Evolutionary conservation across 202 grass and related monocot genomes (phyloP).

Genomic region (Carex sylvatica): DNA sequence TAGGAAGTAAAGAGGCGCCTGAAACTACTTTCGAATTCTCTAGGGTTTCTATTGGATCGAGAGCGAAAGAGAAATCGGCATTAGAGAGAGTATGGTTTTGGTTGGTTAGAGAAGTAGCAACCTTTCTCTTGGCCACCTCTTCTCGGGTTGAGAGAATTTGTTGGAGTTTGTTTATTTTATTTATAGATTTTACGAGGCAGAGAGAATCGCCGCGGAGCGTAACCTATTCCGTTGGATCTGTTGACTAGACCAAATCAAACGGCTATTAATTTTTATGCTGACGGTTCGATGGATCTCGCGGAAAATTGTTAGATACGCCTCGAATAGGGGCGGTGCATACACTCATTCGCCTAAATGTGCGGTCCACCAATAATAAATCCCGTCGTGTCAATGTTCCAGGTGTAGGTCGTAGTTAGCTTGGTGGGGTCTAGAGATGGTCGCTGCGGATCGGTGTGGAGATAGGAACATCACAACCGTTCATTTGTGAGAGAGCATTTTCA

Average conservation of each 20-base stretch:
- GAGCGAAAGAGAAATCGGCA: constrained; percentile 9
- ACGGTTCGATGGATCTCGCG: background rate
- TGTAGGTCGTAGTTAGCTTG: background rate
- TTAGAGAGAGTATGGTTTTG: background rate
- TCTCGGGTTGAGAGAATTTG: constrained; percentile 1
- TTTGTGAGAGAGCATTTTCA: background rate
- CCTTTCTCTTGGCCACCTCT: background rate
- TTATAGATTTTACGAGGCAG: constrained; percentile 18
- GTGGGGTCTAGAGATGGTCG: background rate
- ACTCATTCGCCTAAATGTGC: background rate
- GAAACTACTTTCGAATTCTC: constrained; percentile 6
- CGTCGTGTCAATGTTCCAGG: background rate
- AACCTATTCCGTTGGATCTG: constrained; percentile 1
- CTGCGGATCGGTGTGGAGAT: background rate
- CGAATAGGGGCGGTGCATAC: background rate
- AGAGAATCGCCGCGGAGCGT: background rate
- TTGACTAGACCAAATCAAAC: constrained; percentile 13
- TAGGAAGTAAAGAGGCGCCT: background rate
- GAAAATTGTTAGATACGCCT: background rate
- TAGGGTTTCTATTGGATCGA: constrained; percentile 44
- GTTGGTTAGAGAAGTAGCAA: background rate
- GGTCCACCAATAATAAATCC: background rate
- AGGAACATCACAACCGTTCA: constrained; percentile 12
- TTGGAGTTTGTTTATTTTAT: constrained; percentile 5
- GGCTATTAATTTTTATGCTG: background rate